Evolutionary conservation across 1,284 basidiomycete species (phyloP).

Genomic region (Trichosporon coremiiforme): DNA sequence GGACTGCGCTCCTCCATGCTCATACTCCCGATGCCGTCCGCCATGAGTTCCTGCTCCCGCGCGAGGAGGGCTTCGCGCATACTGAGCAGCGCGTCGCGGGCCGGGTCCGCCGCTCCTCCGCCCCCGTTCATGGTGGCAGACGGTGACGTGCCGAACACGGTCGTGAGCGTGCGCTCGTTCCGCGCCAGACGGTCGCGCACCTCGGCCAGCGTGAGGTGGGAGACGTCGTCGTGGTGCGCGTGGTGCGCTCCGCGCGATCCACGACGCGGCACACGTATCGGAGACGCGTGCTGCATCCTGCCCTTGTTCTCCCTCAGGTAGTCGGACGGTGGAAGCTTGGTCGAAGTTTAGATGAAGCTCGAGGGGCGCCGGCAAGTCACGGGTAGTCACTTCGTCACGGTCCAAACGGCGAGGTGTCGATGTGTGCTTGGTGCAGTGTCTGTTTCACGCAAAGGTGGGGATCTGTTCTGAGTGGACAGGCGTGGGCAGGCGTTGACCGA

Average conservation of each 20-base stretch:
- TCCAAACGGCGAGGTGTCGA: neutral
- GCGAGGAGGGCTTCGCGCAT: conserved; percentile 41
- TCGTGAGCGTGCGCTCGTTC: conserved; percentile 43
- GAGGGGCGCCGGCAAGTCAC: neutral
- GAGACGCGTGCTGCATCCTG: conserved; percentile 15
- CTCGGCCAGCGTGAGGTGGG: conserved; percentile 27
- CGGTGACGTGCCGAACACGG: conserved; percentile 2
- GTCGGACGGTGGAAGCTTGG: no score
- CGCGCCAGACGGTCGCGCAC: conserved; percentile 38
- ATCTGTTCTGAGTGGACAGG: neutral
- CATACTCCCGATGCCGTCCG: conserved; percentile 26
- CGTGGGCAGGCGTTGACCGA: neutral
- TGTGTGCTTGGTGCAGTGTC: neutral
- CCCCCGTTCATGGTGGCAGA: neutral
- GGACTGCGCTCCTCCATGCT: conserved; percentile 10
- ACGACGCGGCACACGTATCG: conserved; percentile 21
- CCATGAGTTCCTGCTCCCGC: conserved; percentile 46
- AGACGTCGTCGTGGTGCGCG: conserved; percentile 38
- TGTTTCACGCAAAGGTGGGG: neutral
- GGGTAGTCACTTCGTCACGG: neutral
- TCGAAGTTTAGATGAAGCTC: no score
- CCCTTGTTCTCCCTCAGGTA: no score
- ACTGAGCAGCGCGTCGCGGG: conserved; percentile 41
- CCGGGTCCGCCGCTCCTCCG: conserved; percentile 34
- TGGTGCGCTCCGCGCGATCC: neutral